Base-by-base conservation (phyloP, 169 alveolate genomes). In the Plasmodium adleri region DNA sequence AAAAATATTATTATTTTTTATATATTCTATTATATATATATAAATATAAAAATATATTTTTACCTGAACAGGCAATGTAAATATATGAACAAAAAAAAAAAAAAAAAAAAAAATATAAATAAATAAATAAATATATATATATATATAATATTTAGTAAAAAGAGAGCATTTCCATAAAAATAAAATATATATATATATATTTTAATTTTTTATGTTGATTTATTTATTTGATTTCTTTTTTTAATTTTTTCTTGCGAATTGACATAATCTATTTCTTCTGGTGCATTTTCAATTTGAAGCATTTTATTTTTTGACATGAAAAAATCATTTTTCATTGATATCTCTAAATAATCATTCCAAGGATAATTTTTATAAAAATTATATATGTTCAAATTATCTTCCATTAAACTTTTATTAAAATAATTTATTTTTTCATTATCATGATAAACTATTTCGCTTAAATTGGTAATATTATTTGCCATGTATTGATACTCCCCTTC, bases 401-500 rank as follows among this genome's bases (percentile, higher is more conserved):
- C 70, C 56, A 76, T 63, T 76, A 76, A 4, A 54, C 24, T 76
- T 76, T 76, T 76, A 50, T 76, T 76, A 22, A 76, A 76, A 13
- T 7, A 20, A 10, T 76, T 49, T 68, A 76, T 64, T 63, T 76
- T 24, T n/a, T 50, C 47, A 50, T 76, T 76, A 17, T 76, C 89
- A 66, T 76, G 89, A 52, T 76, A 76, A 50, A 76, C 49, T n/a
- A 76, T 76, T 47, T 76, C 89, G 24, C 54, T 64, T 64, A 28
- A 64, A 47, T 76, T 76, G 15, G 78, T 76, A 0, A 76, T 76
- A 28, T 49, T 76, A 15, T 76, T 32, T 47, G 76, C 28, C 49
- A 28, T 50, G 60, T 76, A 76, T 66, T 76, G 89, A 54, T 76
- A 76, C 8, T 47, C 76, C 3, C 49, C 89, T 64, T 76, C 89